A percentile compares a stretch with the other conserved stretches of the same genome.
phyloP scores from a whole-genome alignment of 2,329 filamentous ascomycete species.

The Cladosporium sp. region DNA sequence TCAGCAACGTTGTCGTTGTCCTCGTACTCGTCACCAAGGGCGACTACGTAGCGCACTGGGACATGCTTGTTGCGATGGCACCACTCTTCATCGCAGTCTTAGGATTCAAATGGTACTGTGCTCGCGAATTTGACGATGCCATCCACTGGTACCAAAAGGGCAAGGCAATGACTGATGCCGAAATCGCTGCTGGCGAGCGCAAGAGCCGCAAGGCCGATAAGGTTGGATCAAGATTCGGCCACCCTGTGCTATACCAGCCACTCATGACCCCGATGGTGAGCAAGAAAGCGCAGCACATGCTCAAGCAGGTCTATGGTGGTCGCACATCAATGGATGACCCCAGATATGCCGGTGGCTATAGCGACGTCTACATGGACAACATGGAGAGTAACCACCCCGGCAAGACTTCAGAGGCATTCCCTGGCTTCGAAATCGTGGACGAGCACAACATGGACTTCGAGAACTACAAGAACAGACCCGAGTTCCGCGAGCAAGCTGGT shows the following conservation, averaged over 20 bases:
- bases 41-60: conserved; percentile 37
- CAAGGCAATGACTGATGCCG: conserved; percentile 46
- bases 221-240: conserved; percentile 75
- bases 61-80: conserved; percentile 60
- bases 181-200: conserved; percentile 32
- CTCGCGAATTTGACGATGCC: conserved; percentile 68
- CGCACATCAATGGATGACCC: conserved; percentile 62
- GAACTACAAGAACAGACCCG: conserved; percentile 83
- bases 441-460: conserved; percentile 85
- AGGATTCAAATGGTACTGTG: conserved; percentile 83
- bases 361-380: conserved; percentile 77
- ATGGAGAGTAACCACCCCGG: conserved; percentile 63
- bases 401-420: conserved; percentile 43
- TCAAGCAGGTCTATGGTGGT: conserved; percentile 82
- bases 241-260: conserved; percentile 84
- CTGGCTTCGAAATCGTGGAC: conserved; percentile 76
- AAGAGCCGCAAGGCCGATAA: conserved; percentile 55
- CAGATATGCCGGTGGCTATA: conserved; percentile 65
- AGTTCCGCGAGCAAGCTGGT: conserved; percentile 84
- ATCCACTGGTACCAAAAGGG: conserved; percentile 75
- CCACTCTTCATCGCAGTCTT: conserved; percentile 76
- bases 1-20: conserved; percentile 75
- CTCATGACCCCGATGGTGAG: conserved; percentile 95
- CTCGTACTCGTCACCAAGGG: conserved; percentile 63
- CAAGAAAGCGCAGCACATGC: conserved; percentile 78